phyloP scores from a whole-genome alignment of 805 yeast species.

The Saturnispora hagleri region DNA sequence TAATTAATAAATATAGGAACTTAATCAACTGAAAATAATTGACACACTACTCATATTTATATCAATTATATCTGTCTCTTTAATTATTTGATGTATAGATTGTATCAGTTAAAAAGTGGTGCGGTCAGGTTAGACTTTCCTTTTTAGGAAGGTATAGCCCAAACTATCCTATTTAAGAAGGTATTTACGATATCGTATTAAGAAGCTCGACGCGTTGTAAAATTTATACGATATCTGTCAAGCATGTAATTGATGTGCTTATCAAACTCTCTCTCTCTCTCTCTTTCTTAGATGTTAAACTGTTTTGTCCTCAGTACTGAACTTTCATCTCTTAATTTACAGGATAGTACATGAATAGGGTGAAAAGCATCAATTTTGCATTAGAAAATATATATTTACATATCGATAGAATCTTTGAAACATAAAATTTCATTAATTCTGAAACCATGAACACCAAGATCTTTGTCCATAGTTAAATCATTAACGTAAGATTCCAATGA shows the following conservation, averaged over 20 bases:
- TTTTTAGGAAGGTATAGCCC: slow-evolving; percentile 6
- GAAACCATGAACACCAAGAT: slow-evolving; percentile 50
- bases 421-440: slow-evolving; percentile 54
- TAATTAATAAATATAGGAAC: background rate
- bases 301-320: too few species aligned
- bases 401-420: slow-evolving; percentile 50
- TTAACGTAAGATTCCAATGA: slow-evolving; percentile 14
- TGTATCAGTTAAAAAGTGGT: background rate
- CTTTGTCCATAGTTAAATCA: slow-evolving; percentile 24
- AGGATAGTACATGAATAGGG: background rate
- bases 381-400: slow-evolving; percentile 12
- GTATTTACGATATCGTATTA: background rate
- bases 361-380: background rate
- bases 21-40: background rate
- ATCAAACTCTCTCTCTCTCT: too few species aligned
- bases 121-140: background rate
- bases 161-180: slow-evolving; percentile 6
- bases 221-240: background rate
- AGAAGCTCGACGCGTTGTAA: background rate
- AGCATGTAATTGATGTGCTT: background rate
- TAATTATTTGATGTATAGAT: background rate
- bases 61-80: background rate
- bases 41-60: background rate
- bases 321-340: too few species aligned
- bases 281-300: too few species aligned